phyloP scores from a whole-genome alignment of 2,329 filamentous ascomycete species.

The Exophiala calicioides region DNA sequence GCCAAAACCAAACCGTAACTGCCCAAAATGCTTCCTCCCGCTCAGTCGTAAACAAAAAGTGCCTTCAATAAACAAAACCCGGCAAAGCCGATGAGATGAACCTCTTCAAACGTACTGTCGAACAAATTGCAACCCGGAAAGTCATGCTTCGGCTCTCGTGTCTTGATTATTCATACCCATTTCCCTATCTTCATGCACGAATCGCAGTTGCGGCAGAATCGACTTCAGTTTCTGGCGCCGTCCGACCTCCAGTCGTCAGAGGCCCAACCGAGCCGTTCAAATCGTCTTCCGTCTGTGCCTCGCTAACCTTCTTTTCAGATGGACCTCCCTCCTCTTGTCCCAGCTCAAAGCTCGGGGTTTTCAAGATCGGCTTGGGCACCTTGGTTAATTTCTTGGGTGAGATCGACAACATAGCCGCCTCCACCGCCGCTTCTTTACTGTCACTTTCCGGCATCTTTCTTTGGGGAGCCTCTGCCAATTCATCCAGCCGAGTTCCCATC shows the following conservation, averaged over 20 bases:
- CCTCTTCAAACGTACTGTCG: no score
- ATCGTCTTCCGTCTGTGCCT: not conserved
- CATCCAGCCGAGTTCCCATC: constrained; percentile 15
- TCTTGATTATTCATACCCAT: not conserved
- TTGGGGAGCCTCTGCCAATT: constrained; percentile 27
- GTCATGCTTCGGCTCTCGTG: no score
- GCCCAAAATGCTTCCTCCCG: no score
- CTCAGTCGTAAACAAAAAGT: no score
- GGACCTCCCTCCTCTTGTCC: constrained; percentile 11
- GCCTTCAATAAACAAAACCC: no score
- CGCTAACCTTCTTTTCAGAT: not conserved
- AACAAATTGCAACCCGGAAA: not conserved
- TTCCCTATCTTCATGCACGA: not conserved
- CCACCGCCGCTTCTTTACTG: constrained; percentile 24
- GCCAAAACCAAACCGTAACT: no score
- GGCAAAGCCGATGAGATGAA: no score
- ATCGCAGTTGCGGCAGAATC: not conserved
- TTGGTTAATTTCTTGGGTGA: constrained; percentile 21
- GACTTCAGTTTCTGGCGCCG: not conserved
- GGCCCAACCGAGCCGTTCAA: constrained; percentile 1
- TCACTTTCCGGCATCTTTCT: constrained; percentile 33
- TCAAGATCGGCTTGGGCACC: constrained; percentile 31
- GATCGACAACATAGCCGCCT: constrained; percentile 20
- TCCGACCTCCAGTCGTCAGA: not conserved
- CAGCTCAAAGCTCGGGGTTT: constrained; percentile 29